phyloP scores from a whole-genome alignment of 805 yeast genomes.

The Yarrowia deformans region DNA sequence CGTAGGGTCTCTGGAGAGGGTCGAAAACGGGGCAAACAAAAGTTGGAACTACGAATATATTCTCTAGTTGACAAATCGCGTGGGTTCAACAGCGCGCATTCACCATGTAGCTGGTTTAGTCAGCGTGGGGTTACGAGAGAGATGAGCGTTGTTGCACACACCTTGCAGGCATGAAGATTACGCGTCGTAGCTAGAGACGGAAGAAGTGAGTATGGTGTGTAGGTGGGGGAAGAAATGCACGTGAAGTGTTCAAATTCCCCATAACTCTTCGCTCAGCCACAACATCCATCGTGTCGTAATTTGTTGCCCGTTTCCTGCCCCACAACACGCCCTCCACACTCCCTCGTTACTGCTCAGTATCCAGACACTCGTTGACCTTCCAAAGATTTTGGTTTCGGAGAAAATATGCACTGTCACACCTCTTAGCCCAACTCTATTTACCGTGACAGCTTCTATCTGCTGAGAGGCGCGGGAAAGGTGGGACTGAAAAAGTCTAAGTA shows the following conservation, averaged over 20 bases:
- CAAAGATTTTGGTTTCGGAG: constrained; percentile 23
- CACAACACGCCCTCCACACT: not conserved
- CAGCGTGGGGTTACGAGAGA: not conserved
- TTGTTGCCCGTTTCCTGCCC: not conserved
- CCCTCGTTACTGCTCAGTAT: not conserved
- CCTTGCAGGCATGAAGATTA: constrained; percentile 23
- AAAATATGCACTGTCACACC: constrained; percentile 31
- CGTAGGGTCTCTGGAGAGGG: not conserved
- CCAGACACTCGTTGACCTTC: constrained; percentile 11
- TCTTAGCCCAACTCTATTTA: not conserved
- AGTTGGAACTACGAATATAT: not conserved
- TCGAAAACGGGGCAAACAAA: not conserved
- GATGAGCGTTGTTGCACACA: constrained; percentile 7
- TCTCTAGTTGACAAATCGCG: too few species aligned
- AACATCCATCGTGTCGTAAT: not conserved
- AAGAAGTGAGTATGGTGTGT: not conserved
- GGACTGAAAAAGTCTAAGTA: not conserved
- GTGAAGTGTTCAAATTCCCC: not conserved
- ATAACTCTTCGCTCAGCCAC: too few species aligned
- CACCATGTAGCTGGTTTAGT: too few species aligned
- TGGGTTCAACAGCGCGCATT: too few species aligned
- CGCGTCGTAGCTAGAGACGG: constrained; percentile 17
- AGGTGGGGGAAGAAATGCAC: too few species aligned
- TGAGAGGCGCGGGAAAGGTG: not conserved
- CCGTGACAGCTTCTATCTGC: constrained; percentile 5